Conservation (phyloP, 768 basidiomycete species). For the Cystofilobasidium bisporidii region DNA sequence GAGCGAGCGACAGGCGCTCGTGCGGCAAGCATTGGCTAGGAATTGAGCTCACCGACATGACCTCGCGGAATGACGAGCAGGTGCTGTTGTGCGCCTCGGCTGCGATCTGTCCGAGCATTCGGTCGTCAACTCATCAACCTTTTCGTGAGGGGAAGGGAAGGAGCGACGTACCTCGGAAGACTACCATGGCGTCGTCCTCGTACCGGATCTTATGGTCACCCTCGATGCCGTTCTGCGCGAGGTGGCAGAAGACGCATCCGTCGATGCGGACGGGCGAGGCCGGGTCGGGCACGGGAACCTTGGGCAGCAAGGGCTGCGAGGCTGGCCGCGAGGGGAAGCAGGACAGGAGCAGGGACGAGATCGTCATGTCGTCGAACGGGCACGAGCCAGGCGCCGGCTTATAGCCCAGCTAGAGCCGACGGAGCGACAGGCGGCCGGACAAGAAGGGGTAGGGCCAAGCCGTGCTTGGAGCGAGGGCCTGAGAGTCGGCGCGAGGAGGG, state of each 20-base stretch:
- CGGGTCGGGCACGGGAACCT: not conserved
- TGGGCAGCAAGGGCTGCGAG: not conserved
- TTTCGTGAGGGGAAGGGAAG: not conserved
- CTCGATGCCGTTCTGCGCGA: not conserved
- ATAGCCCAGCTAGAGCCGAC: too few species aligned
- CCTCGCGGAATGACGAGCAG: constrained; percentile 15
- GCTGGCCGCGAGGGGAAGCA: not conserved
- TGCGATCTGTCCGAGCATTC: not conserved
- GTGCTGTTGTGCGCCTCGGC: constrained; percentile 7
- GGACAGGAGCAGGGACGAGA: not conserved
- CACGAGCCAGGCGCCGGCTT: too few species aligned
- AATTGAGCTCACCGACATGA: constrained; percentile 9
- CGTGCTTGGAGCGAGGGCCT: too few species aligned
- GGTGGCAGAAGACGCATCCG: not conserved
- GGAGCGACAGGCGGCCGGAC: too few species aligned
- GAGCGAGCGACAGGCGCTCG: too few species aligned
- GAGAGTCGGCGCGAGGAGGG: too few species aligned
- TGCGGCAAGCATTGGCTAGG: too few species aligned
- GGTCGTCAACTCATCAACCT: not conserved
- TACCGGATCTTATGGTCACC: not conserved
- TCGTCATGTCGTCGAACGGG: not conserved
- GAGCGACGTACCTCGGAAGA: constrained; percentile 1
- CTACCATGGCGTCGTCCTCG: constrained; percentile 3
- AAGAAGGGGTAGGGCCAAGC: too few species aligned
- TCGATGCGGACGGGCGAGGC: not conserved